Evolutionary conservation across 108 stramenopile genomes (phyloP).

Genomic region (Stephanodiscus minutulus): DNA sequence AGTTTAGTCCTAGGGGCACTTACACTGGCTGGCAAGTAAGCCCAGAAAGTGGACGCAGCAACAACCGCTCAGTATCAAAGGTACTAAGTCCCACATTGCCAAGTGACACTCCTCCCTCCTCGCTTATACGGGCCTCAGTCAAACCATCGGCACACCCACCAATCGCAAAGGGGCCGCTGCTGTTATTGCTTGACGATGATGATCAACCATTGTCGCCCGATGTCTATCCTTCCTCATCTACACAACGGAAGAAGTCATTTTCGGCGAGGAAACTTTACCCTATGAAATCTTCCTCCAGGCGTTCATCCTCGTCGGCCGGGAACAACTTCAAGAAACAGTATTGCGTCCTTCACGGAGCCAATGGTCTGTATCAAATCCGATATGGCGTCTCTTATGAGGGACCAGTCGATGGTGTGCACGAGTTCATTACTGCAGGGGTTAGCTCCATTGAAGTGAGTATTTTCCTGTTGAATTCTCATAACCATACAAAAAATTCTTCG

Average conservation of each 20-base stretch:
- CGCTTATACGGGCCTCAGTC: conserved; percentile 15
- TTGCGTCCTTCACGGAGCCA: conserved; percentile 38
- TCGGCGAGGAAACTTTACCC: conserved; percentile 14
- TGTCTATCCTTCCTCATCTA: neutral
- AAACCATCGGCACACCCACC: conserved; percentile 26
- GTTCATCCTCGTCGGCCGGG: neutral
- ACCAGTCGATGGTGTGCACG: conserved; percentile 32
- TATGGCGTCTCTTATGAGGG: conserved; percentile 27
- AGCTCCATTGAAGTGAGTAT: conserved; percentile 24
- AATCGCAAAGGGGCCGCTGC: conserved; percentile 34
- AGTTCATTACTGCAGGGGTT: conserved; percentile 47
- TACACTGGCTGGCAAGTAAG: neutral
- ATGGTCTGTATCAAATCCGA: conserved; percentile 48
- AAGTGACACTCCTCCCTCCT: neutral
- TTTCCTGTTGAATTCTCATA: neutral
- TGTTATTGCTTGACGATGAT: conserved; percentile 25
- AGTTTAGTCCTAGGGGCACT: neutral
- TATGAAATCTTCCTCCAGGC: conserved; percentile 14
- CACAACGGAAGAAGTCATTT: conserved; percentile 19
- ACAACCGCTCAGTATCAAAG: neutral
- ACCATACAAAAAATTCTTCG: neutral
- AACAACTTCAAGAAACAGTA: conserved; percentile 30
- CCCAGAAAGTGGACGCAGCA: conserved; percentile 10
- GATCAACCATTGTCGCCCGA: conserved; percentile 3
- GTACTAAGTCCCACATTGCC: neutral